A percentile compares a stretch with the other conserved stretches of the same genome.
These are phyloP conservation scores for Coprinopsis strossmayeri DNA, from an alignment of 768 basidiomycete species.

Conservation along the genomic window DNA sequence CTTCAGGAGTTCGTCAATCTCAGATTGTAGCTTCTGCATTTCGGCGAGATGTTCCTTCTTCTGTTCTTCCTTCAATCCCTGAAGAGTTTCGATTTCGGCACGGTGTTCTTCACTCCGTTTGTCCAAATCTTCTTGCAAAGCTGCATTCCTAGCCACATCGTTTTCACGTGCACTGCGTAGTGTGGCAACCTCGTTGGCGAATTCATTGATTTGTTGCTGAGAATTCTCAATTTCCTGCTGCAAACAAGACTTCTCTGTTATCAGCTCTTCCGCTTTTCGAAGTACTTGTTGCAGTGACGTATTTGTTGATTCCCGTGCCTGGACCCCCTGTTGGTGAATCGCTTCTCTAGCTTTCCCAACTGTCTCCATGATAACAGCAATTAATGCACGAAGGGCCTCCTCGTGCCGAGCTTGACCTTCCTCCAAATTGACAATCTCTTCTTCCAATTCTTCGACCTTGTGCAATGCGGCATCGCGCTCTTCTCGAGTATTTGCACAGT, in stretches of 20 bases:
- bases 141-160: conserved; percentile 1
- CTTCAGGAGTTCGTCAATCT: conserved; percentile 4
- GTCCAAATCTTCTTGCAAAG: conserved; percentile 4
- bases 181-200: neutral
- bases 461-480: conserved; percentile 59
- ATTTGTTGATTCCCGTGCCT: neutral
- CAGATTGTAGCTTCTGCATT: conserved; percentile 8
- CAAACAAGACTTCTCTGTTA: conserved; percentile 2
- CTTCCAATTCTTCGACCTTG: conserved; percentile 55
- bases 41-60: conserved; percentile 11
- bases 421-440: conserved; percentile 43
- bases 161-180: conserved; percentile 1
- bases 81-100: conserved; percentile 7
- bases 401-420: conserved; percentile 24
- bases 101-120: conserved; percentile 9
- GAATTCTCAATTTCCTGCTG: neutral
- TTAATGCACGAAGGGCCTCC: conserved; percentile 28
- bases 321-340: conserved; percentile 8
- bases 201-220: conserved; percentile 3
- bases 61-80: conserved; percentile 7
- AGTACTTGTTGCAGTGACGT: neutral
- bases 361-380: conserved; percentile 32
- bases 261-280: conserved; percentile 3
- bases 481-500: conserved; percentile 73
- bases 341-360: conserved; percentile 18